Conservation (phyloP, 306 rosid genomes). For the Malus fusca region DNA sequence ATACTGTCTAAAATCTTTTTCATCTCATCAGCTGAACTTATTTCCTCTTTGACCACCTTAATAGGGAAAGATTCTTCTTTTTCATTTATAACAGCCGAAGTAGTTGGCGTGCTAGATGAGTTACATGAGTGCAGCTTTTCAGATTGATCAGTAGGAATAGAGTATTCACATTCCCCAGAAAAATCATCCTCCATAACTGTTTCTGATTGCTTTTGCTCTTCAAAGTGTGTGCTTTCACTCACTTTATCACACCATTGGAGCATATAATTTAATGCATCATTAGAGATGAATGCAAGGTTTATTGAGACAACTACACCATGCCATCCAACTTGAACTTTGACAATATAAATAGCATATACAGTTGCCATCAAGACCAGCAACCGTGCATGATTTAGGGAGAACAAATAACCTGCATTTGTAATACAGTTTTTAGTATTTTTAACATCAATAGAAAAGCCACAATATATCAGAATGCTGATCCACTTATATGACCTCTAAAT, state of each 20-base stretch:
- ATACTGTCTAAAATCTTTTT: constrained; percentile 58
- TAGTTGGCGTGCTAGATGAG: constrained; percentile 53
- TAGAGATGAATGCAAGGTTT: constrained; percentile 85
- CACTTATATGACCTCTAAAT: background rate
- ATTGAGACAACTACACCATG: constrained; percentile 70
- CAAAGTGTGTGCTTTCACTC: constrained; percentile 63
- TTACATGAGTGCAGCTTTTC: constrained; percentile 72
- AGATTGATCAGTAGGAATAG: constrained; percentile 53
- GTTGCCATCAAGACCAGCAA: constrained; percentile 74
- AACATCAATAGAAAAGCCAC: background rate
- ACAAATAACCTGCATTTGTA: constrained; percentile 72
- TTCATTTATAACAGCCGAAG: constrained; percentile 41
- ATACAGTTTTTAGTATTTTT: constrained; percentile 5
- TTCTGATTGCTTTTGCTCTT: constrained; percentile 73
- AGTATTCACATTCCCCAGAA: constrained; percentile 56
- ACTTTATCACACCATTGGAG: constrained; percentile 87
- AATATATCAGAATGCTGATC: background rate
- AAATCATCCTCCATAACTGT: constrained; percentile 60
- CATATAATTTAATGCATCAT: constrained; percentile 60
- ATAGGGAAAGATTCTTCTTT: constrained; percentile 46
- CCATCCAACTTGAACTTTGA: constrained; percentile 92
- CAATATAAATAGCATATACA: constrained; percentile 67
- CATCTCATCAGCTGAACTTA: constrained; percentile 74
- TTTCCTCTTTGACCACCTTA: constrained; percentile 49
- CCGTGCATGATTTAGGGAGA: constrained; percentile 93